Conservation (phyloP, 805 yeast genomes). For the Hanseniaspora valbyensis region DNA sequence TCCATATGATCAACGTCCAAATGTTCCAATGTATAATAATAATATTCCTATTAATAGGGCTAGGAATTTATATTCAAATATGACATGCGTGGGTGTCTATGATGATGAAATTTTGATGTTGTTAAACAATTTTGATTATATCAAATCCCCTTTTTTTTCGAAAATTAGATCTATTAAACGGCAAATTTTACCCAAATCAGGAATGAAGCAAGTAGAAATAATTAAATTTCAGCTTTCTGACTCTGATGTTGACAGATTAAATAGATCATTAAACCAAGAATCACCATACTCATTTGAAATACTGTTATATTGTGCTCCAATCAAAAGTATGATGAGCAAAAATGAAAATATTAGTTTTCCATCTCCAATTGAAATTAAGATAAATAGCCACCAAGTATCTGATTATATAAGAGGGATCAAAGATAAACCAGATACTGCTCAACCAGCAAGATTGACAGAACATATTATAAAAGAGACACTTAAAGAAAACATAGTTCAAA, state of each 20-base stretch:
- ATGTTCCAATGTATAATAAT: too few species aligned
- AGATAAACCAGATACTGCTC: constrained; percentile 63
- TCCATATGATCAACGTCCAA: neutral
- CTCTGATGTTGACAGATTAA: constrained; percentile 11
- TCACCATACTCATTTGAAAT: constrained; percentile 15
- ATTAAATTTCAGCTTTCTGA: constrained; percentile 1
- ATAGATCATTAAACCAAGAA: constrained; percentile 5
- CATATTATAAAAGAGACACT: constrained; percentile 28
- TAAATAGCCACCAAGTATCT: constrained; percentile 42
- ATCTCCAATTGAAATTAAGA: constrained; percentile 51
- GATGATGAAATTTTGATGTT: neutral
- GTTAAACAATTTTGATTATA: constrained; percentile 5
- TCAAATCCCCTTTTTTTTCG: constrained; percentile 6
- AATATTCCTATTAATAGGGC: too few species aligned
- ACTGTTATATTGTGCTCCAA: constrained; percentile 16
- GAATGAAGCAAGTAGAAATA: constrained; percentile 1
- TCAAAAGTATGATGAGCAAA: constrained; percentile 23
- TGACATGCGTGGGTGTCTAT: neutral
- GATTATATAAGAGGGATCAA: constrained; percentile 64
- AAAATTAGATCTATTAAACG: neutral
- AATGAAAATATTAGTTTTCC: constrained; percentile 48
- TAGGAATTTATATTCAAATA: too few species aligned
- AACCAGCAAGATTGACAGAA: constrained; percentile 68
- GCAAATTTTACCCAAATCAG: neutral
- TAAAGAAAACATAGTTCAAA: constrained; percentile 35